Conservation (phyloP, 2,329 filamentous ascomycete species). For the Penicillium sp. region DNA sequence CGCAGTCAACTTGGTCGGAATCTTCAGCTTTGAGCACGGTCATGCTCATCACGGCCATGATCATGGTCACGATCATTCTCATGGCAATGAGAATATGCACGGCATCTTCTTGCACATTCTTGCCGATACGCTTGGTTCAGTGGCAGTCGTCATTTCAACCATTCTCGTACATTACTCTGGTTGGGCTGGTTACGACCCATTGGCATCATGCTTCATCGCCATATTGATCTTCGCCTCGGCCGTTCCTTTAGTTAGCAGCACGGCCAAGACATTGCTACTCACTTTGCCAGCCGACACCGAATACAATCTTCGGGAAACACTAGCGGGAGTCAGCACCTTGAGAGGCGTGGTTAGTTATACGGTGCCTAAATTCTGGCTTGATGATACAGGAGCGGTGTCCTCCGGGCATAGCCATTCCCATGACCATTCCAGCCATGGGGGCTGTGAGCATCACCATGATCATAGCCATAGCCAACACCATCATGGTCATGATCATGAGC, state of each 20-base stretch:
- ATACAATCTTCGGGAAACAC: constrained; percentile 79
- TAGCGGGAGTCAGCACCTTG: constrained; percentile 78
- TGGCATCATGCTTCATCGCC: constrained; percentile 91
- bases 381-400: constrained; percentile 57
- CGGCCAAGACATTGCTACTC: constrained; percentile 77
- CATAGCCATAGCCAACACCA: constrained; percentile 31
- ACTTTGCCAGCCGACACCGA: constrained; percentile 82
- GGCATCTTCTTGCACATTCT: constrained; percentile 95
- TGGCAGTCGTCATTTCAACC: constrained; percentile 91
- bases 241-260: constrained; percentile 79
- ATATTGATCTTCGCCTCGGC: constrained; percentile 91
- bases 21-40: constrained; percentile 75
- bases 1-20: constrained; percentile 85
- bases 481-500: constrained; percentile 31
- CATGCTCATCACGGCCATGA: constrained; percentile 54
- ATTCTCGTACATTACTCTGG: constrained; percentile 80
- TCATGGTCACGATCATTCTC: constrained; percentile 50
- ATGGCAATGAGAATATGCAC: constrained; percentile 96
- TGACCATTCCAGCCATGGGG: constrained; percentile 24
- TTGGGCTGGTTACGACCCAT: constrained; percentile 91
- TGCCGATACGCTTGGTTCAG: constrained; percentile 89
- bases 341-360: constrained; percentile 82
- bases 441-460: constrained; percentile 31
- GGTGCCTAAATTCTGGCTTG: constrained; percentile 88
- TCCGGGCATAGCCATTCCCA: constrained; percentile 42